Percentiles rank a stretch among this genome's conserved stretches.
Conservation (phyloP, 441 rosid genomes). For the Pelargonium citronellum region DNA sequence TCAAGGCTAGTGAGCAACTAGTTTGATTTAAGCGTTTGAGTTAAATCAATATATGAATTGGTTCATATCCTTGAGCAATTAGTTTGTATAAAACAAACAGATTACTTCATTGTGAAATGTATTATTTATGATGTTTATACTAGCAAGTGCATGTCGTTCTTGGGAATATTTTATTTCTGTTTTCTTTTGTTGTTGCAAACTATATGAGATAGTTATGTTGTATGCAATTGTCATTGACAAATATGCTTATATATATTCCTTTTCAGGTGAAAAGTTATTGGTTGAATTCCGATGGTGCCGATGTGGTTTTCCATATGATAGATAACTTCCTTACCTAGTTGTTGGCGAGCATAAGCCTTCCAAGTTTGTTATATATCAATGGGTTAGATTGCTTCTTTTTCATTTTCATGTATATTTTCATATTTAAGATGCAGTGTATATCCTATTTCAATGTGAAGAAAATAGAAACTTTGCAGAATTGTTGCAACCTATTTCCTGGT, state of each 20-base stretch:
- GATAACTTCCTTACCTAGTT: constrained; percentile 71
- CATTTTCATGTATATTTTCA: constrained; percentile 18
- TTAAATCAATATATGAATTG: no score
- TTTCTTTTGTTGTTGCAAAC: not conserved
- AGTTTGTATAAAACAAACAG: no score
- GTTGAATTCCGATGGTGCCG: constrained; percentile 84
- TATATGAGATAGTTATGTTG: not conserved
- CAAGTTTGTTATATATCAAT: not conserved
- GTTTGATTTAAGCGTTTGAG: no score
- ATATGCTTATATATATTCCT: constrained; percentile 11
- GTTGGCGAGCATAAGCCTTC: constrained; percentile 13
- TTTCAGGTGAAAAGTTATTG: constrained; percentile 78
- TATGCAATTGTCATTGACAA: not conserved
- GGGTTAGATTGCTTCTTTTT: constrained; percentile 8
- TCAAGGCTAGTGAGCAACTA: no score
- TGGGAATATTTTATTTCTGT: no score
- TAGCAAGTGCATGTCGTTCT: no score
- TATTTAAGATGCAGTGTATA: constrained; percentile 19
- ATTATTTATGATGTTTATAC: no score
- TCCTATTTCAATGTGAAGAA: constrained; percentile 15
- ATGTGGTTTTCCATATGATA: constrained; percentile 84
- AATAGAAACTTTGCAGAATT: constrained; percentile 5
- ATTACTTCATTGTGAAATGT: no score
- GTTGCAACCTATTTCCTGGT: constrained; percentile 10
- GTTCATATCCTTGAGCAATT: no score